Evolutionary conservation across 2,329 filamentous ascomycete species (phyloP).

Genomic region (Leptosphaerulina australis): DNA sequence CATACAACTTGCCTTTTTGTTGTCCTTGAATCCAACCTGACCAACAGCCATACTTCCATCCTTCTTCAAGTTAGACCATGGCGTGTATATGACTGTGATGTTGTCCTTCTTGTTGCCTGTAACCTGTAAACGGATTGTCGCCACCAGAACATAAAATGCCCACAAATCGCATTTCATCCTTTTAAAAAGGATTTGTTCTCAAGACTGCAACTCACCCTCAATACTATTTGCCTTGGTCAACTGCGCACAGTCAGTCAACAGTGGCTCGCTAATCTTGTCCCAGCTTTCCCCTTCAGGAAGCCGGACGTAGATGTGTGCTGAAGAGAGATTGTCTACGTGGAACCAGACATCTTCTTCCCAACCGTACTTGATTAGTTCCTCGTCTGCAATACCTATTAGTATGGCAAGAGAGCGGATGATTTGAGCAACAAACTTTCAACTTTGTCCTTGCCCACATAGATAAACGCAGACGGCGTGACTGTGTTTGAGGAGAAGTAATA

Average conservation of each 20-base stretch:
- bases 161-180: too few species aligned
- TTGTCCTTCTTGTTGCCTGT: conserved; percentile 98
- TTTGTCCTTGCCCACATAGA: conserved; percentile 99
- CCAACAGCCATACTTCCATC: conserved; percentile 94
- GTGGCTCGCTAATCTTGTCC: conserved; percentile 76
- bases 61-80: conserved; percentile 95
- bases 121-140: neutral
- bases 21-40: conserved; percentile 93
- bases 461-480: conserved; percentile 79
- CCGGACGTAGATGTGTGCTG: conserved; percentile 93
- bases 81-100: conserved; percentile 94
- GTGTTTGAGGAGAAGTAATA: conserved; percentile 92
- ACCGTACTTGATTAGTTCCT: conserved; percentile 92
- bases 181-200: too few species aligned
- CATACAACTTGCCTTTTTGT: conserved; percentile 62
- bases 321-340: conserved; percentile 96
- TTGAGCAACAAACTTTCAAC: conserved; percentile 77
- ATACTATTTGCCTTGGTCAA: conserved; percentile 99
- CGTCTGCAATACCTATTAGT: conserved; percentile 65
- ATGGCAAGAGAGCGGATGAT: neutral
- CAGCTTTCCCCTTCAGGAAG: conserved; percentile 78
- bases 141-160: too few species aligned
- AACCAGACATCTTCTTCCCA: conserved; percentile 99
- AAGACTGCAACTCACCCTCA: conserved; percentile 67
- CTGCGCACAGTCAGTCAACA: conserved; percentile 90